A percentile compares a stretch with the other conserved stretches of the same genome.
These are phyloP conservation scores for Thelonectria olida DNA, from an alignment of 2,329 filamentous ascomycete species.

Conservation along the genomic window DNA sequence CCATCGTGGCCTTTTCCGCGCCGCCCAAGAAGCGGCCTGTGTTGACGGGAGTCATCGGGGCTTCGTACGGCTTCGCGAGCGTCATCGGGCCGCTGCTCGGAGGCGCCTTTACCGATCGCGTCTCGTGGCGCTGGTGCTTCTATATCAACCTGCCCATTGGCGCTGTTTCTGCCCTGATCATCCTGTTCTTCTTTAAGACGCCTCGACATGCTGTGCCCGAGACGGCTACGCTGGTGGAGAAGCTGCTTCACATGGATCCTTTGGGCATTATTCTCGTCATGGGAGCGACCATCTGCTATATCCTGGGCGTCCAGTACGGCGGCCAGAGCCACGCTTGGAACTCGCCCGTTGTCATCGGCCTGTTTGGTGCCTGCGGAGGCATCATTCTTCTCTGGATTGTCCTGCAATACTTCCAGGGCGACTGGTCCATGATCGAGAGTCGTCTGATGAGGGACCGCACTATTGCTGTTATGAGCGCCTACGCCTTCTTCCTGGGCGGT, in stretches of 20 bases:
- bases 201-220: neutral
- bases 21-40: neutral
- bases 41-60: neutral
- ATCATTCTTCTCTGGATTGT: neutral
- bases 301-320: conserved; percentile 4
- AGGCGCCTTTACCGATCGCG: neutral
- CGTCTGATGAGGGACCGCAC: conserved; percentile 52
- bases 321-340: neutral
- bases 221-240: neutral
- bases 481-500: conserved; percentile 35
- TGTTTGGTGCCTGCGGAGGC: neutral
- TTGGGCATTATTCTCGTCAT: neutral
- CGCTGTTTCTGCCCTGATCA: neutral
- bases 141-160: conserved; percentile 7
- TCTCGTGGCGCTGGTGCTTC: conserved; percentile 6
- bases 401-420: neutral
- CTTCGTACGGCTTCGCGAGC: neutral
- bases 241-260: conserved; percentile 5
- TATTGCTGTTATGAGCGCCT: conserved; percentile 31
- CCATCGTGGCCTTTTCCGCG: neutral
- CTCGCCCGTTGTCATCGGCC: neutral
- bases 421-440: conserved; percentile 48
- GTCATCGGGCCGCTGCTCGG: conserved; percentile 4
- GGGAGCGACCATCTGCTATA: neutral
- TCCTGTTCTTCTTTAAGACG: neutral